Evolutionary conservation across 768 basidiomycete genomes (phyloP), one percentile per base, ranked within the genome.

Genomic region (Rhodotorula toruloides): DNA sequence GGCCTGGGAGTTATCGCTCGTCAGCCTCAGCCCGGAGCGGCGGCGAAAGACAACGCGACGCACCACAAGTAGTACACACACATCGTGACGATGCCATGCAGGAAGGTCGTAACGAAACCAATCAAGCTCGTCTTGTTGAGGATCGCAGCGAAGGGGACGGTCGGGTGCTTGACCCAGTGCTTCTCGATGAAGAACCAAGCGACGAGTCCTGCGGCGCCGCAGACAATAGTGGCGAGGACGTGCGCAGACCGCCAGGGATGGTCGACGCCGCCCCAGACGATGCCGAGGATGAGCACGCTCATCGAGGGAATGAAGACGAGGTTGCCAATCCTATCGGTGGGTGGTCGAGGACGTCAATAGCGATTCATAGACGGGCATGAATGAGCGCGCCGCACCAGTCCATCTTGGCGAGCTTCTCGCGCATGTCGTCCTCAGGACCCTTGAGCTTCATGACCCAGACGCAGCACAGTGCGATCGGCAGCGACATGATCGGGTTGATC

Each of bases 151-250:
- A 5, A 47, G 22, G 9, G 47, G 17, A 25, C 27, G 12, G n/a
- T 14, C 21, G 31, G 27, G 47, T 29, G 31, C 47, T 63, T 61
- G 54, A 77, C 74, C 82, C 81, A 27, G 80, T 79, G 53, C 84
- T 85, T 71, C 78, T 87, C 48, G 86, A 87, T 81, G 8, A 74
- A 44, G 3, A 84, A 34, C 65, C 81, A 75, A 83, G 82, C 25
- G 83, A 81, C 65, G 83, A 88, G 80, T 82, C 86, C 71, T 81
- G 83, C 65, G 73, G 83, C 43, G 78, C 84, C 72, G 82, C 83
- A 22, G 78, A 82, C 16, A 2, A 84, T 74, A 0, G 83, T 81
- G 3, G 77, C 76, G 76, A 79, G 21, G 78, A 81, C 37, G 77
- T 66, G 68, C 12, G 72, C 73, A 0, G 79, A 80, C 7, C 57